Percentiles rank a stretch among this genome's conserved stretches.
phyloP scores from a whole-genome alignment of 129 eudicot species.

The Flaveria bidentis region DNA sequence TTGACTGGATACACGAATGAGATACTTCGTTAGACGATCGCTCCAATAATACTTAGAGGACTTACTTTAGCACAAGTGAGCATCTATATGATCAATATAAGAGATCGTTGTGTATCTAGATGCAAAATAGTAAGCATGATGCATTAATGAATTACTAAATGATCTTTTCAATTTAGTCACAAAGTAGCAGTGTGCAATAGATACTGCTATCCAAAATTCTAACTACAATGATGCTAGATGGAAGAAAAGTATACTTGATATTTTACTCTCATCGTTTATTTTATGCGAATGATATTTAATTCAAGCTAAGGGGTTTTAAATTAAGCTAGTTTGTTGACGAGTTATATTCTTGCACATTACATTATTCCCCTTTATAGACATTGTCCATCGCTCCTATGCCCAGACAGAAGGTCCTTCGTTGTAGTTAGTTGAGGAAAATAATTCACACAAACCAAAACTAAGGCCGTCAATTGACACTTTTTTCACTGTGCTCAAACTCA shows the following conservation, averaged over 20 bases:
- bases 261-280: neutral
- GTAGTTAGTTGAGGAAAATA: too few relatives aligned
- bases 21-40: neutral
- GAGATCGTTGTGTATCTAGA: neutral
- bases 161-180: neutral
- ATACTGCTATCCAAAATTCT: neutral
- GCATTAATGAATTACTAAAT: neutral
- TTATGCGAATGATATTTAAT: neutral
- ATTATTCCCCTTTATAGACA: too few relatives aligned
- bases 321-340: too few relatives aligned
- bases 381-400: too few relatives aligned
- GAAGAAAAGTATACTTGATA: neutral
- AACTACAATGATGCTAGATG: neutral
- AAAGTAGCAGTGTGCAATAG: neutral
- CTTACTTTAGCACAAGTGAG: neutral
- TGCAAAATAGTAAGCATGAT: neutral
- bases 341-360: too few relatives aligned
- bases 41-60: neutral
- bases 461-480: too few relatives aligned
- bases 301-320: neutral
- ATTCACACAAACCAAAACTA: too few relatives aligned
- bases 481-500: too few relatives aligned
- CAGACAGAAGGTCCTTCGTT: too few relatives aligned
- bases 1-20: conserved; percentile 39
- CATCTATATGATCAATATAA: neutral